These are phyloP conservation scores for Trichomonascaceae sp. DNA, from an alignment of 1,139 yeast genomes.

Conservation along the genomic window DNA sequence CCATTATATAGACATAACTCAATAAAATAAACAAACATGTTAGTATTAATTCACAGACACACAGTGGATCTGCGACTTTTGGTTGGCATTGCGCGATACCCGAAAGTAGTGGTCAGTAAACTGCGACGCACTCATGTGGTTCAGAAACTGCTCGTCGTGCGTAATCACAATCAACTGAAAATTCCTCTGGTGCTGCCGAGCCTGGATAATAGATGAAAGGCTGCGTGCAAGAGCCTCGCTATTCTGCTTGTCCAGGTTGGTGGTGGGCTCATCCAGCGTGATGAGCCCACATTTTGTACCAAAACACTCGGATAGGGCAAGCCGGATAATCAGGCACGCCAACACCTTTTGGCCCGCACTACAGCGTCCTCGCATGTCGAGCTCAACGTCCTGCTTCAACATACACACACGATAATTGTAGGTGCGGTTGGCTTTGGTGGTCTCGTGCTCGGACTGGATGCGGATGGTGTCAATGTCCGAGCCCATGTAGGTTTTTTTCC, in stretches of 20 bases:
- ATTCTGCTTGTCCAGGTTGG: slow-evolving; percentile 84
- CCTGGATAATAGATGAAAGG: slow-evolving; percentile 58
- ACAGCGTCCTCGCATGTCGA: slow-evolving; percentile 97
- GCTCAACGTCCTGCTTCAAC: slow-evolving; percentile 82
- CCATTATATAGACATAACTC: no score
- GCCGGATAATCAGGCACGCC: slow-evolving; percentile 80
- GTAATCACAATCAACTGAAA: slow-evolving; percentile 92
- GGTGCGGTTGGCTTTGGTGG: slow-evolving; percentile 42
- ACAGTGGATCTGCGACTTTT: slow-evolving; percentile 55
- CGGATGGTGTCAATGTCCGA: slow-evolving; percentile 89
- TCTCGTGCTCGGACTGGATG: slow-evolving; percentile 66
- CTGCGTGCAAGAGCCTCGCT: slow-evolving; percentile 80
- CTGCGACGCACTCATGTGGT: slow-evolving; percentile 70
- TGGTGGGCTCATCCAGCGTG: slow-evolving; percentile 96
- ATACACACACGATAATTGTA: slow-evolving; percentile 92
- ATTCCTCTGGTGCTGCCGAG: slow-evolving; percentile 66
- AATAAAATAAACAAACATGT: neutral
- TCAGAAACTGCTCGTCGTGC: slow-evolving; percentile 84
- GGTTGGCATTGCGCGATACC: slow-evolving; percentile 67
- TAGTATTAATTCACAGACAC: slow-evolving; percentile 15
- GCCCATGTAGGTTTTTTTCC: slow-evolving; percentile 92
- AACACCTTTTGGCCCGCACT: slow-evolving; percentile 96
- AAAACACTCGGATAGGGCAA: slow-evolving; percentile 92
- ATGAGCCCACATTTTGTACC: slow-evolving; percentile 92
- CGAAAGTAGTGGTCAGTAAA: slow-evolving; percentile 86